A percentile compares a stretch with the other conserved stretches of the same genome.
These are phyloP conservation scores for Boletales sp. DNA, from an alignment of 768 basidiomycete genomes.

Conservation along the genomic window DNA sequence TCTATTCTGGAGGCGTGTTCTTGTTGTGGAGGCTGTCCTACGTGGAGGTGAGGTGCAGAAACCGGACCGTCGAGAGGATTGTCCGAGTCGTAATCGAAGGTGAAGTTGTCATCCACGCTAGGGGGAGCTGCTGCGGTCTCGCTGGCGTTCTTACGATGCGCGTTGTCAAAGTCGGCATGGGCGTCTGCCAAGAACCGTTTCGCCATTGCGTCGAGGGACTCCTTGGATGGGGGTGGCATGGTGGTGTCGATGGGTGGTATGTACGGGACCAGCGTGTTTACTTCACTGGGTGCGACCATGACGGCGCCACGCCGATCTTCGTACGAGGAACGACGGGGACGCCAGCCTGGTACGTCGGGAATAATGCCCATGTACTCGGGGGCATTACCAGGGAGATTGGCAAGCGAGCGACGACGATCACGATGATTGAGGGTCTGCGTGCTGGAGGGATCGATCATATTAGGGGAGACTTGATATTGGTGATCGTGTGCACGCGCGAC, in stretches of 20 bases:
- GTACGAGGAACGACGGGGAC: conserved; percentile 22
- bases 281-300: conserved; percentile 22
- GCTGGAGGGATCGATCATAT: conserved; percentile 13
- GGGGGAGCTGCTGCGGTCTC: not conserved
- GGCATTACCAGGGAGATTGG: conserved; percentile 11
- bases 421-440: conserved; percentile 9
- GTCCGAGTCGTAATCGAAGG: conserved; percentile 22
- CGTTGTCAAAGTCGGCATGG: conserved; percentile 10
- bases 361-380: conserved; percentile 23
- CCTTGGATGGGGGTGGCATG: conserved; percentile 11
- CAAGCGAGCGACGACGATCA: conserved; percentile 16
- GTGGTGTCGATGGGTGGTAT: conserved; percentile 22
- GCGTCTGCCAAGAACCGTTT: conserved; percentile 13
- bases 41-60: not conserved
- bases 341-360: conserved; percentile 20
- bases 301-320: conserved; percentile 23
- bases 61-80: conserved; percentile 9
- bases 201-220: conserved; percentile 16
- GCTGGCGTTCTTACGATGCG: not conserved
- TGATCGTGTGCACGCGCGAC: conserved; percentile 27
- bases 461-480: conserved; percentile 8
- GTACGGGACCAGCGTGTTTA: conserved; percentile 25
- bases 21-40: not conserved
- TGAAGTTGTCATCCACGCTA: conserved; percentile 7
- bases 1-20: not conserved